Evolutionary conservation across 169 alveolate genomes (phyloP).

Genomic region (Plasmodium coatneyi): DNA sequence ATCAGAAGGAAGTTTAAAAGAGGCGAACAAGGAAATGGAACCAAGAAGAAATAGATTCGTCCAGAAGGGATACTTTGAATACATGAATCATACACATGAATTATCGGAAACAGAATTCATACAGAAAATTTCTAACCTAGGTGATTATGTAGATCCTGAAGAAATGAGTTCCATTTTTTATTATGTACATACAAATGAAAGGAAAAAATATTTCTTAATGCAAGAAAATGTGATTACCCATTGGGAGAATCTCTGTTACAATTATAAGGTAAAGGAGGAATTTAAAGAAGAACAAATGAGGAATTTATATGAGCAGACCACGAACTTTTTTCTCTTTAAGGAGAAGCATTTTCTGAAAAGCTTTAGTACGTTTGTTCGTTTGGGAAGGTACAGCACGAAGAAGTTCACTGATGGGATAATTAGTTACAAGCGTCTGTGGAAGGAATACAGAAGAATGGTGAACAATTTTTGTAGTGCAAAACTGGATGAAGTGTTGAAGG

Average conservation of each 20-base stretch:
- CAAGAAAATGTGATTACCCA: background rate
- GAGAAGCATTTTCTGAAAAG: background rate
- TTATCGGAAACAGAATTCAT: background rate
- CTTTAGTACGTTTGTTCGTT: background rate
- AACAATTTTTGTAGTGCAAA: background rate
- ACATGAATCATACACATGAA: background rate
- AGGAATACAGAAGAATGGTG: background rate
- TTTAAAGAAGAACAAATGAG: background rate
- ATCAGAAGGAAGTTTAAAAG: background rate
- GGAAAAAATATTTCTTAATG: conserved; percentile 7
- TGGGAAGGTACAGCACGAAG: background rate
- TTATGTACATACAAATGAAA: conserved; percentile 15
- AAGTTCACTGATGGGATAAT: background rate
- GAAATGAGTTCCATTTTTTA: conserved; percentile 21
- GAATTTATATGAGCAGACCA: background rate
- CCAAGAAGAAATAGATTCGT: background rate
- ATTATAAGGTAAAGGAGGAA: background rate
- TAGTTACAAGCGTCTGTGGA: background rate
- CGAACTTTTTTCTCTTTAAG: background rate
- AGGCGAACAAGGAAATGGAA: background rate
- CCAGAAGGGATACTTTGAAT: background rate
- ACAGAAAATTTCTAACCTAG: background rate
- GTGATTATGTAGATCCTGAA: background rate
- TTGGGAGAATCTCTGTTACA: conserved; percentile 5
- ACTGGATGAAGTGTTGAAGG: background rate